Conservation (phyloP, 495 filamentous ascomycete species). For the Gamarada debralockiae region DNA sequence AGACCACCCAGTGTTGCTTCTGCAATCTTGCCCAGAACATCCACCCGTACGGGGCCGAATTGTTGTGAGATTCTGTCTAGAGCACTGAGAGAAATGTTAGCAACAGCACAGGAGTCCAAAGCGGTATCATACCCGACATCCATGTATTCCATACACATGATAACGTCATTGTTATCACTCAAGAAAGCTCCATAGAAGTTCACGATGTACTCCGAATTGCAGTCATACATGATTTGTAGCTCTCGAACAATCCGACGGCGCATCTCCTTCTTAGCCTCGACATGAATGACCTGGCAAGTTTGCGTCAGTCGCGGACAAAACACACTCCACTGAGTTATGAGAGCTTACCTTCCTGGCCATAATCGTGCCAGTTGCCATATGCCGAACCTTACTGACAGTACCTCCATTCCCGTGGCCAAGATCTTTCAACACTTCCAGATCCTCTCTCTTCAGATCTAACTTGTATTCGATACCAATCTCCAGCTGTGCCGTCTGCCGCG, state of each 20-base stretch:
- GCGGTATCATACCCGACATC: constrained; percentile 80
- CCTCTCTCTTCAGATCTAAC: constrained; percentile 86
- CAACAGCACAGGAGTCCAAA: background rate
- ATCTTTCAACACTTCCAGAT: constrained; percentile 89
- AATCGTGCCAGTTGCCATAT: constrained; percentile 87
- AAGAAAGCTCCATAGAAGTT: constrained; percentile 97
- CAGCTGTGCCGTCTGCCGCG: constrained; percentile 46
- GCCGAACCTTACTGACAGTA: constrained; percentile 95
- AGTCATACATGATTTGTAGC: constrained; percentile 96
- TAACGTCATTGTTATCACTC: constrained; percentile 92
- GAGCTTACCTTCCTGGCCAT: constrained; percentile 91
- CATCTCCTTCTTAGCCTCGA: constrained; percentile 95
- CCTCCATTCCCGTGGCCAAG: constrained; percentile 95
- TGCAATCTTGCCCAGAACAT: constrained; percentile 97
- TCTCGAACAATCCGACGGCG: constrained; percentile 94
- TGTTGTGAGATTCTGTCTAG: constrained; percentile 90
- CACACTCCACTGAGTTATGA: background rate
- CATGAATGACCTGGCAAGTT: constrained; percentile 83
- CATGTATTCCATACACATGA: constrained; percentile 99
- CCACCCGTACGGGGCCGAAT: constrained; percentile 94
- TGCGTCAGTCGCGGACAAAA: background rate
- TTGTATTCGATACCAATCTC: constrained; percentile 98
- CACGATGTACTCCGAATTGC: constrained; percentile 93
- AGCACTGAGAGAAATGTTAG: constrained; percentile 60
- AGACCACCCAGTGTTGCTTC: constrained; percentile 94